These are phyloP conservation scores for Saccharomycopsis fodiens DNA, from an alignment of 805 yeast genomes.

Conservation along the genomic window DNA sequence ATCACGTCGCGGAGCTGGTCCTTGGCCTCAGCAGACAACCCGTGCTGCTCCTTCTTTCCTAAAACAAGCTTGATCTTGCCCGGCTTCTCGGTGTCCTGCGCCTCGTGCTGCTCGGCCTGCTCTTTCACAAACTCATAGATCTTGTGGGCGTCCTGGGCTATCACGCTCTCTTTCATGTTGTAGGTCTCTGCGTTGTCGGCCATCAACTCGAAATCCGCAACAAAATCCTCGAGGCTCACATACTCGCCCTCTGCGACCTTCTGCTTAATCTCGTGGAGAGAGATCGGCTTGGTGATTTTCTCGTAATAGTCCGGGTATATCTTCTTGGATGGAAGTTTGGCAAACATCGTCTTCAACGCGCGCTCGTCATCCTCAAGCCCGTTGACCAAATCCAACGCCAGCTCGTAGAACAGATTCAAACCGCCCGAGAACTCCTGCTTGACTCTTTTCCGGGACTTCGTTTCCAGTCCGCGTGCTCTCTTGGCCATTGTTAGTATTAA, in stretches of 20 bases:
- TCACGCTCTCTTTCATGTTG: conserved; percentile 58
- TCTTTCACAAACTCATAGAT: conserved; percentile 51
- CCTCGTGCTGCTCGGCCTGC: conserved; percentile 32
- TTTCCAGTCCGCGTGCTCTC: conserved; percentile 6
- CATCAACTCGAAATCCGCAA: conserved; percentile 59
- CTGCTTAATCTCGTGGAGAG: conserved; percentile 56
- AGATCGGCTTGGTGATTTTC: conserved; percentile 55
- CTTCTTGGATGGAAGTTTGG: conserved; percentile 65
- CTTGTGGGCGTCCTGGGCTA: conserved; percentile 56
- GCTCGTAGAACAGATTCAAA: conserved; percentile 6
- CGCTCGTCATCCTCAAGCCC: conserved; percentile 18
- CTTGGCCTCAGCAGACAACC: conserved; percentile 7
- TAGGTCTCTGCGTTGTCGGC: conserved; percentile 63
- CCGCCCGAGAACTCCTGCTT: neutral
- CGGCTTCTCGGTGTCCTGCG: neutral
- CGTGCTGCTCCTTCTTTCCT: neutral
- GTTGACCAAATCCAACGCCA: conserved; percentile 13
- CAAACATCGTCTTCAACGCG: conserved; percentile 38
- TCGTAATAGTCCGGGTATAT: conserved; percentile 75
- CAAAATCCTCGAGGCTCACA: conserved; percentile 33
- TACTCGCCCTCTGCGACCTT: conserved; percentile 35
- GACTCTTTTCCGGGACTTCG: conserved; percentile 5
- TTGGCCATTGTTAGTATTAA: conserved; percentile 8
- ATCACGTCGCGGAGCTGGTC: conserved; percentile 12
- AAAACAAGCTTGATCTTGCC: conserved; percentile 5